These are phyloP conservation scores for Penicillium antarcticum DNA, from an alignment of 495 filamentous ascomycete genomes.

Conservation along the genomic window DNA sequence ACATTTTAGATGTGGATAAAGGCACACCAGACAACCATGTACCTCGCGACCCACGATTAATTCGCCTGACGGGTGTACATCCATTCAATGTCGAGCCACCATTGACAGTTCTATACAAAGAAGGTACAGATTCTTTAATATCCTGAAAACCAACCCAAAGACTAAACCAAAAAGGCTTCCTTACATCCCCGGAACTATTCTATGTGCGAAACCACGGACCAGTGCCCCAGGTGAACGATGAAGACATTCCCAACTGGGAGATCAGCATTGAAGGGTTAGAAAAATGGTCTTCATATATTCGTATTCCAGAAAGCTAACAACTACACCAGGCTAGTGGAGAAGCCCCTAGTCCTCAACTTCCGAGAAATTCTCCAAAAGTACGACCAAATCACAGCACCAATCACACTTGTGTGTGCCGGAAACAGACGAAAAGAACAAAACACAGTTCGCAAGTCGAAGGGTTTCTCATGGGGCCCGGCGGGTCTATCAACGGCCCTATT, in stretches of 20 bases:
- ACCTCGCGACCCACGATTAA: slow-evolving; percentile 80
- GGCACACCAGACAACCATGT: slow-evolving; percentile 85
- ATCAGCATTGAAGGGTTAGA: slow-evolving; percentile 77
- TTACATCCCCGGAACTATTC: slow-evolving; percentile 89
- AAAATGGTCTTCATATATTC: neutral
- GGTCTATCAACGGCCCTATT: slow-evolving; percentile 87
- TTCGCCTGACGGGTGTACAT: slow-evolving; percentile 86
- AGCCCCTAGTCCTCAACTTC: slow-evolving; percentile 70
- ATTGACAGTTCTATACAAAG: slow-evolving; percentile 72
- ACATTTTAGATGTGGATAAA: slow-evolving; percentile 70
- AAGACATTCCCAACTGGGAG: slow-evolving; percentile 75
- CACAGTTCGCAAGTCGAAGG: slow-evolving; percentile 84
- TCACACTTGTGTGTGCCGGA: slow-evolving; percentile 92
- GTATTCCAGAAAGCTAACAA: slow-evolving; percentile 6
- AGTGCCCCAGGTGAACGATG: slow-evolving; percentile 73
- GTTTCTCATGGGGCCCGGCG: slow-evolving; percentile 93
- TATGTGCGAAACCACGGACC: slow-evolving; percentile 95
- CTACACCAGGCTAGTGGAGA: slow-evolving; percentile 60
- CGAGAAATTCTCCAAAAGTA: slow-evolving; percentile 72
- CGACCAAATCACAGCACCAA: slow-evolving; percentile 80
- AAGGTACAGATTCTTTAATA: slow-evolving; percentile 42
- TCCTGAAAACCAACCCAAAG: neutral
- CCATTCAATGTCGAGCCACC: slow-evolving; percentile 95
- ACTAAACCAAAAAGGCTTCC: slow-evolving; percentile 52
- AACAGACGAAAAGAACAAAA: slow-evolving; percentile 97